Evolutionary conservation across 2,329 filamentous ascomycete species (phyloP).

Genomic region (Nigrograna mackinnonii): DNA sequence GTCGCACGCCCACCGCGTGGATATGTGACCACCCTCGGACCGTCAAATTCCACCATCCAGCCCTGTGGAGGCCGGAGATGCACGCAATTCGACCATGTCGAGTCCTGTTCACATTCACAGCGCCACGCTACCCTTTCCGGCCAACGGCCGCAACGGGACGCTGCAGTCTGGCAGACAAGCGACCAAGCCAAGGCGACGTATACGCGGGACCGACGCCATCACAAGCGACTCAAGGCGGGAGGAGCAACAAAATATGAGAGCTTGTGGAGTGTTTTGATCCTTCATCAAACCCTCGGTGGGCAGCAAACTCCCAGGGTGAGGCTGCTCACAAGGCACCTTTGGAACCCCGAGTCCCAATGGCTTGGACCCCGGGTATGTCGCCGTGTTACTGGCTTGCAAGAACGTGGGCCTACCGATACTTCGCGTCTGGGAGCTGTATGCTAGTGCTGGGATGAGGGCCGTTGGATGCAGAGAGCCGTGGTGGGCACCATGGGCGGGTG

Average conservation of each 20-base stretch:
- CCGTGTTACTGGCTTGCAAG: not conserved
- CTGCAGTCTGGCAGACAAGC: not conserved
- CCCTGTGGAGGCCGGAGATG: conserved; percentile 11
- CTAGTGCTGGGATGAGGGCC: conserved; percentile 8
- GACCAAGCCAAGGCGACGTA: no score
- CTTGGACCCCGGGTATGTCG: conserved; percentile 7
- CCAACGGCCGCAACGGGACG: conserved; percentile 1
- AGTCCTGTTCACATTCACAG: not conserved
- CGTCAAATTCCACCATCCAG: conserved; percentile 7
- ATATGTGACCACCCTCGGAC: conserved; percentile 1
- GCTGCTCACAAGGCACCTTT: conserved; percentile 12
- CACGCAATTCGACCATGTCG: conserved; percentile 2
- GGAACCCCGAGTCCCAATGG: conserved; percentile 3
- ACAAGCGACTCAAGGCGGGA: conserved; percentile 9
- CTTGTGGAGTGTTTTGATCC: conserved; percentile 12
- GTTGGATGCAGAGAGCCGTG: not conserved
- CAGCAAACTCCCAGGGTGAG: conserved; percentile 8
- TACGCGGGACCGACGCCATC: conserved; percentile 10
- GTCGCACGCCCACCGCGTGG: not conserved
- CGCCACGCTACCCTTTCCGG: conserved; percentile 2
- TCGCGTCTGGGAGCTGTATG: not conserved
- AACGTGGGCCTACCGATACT: conserved; percentile 3
- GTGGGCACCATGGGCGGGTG: not conserved
- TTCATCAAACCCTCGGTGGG: conserved; percentile 8
- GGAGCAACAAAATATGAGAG: conserved; percentile 11